These are phyloP conservation scores for Scheffersomyces ergatensis DNA, from an alignment of 805 yeast species.

Conservation along the genomic window DNA sequence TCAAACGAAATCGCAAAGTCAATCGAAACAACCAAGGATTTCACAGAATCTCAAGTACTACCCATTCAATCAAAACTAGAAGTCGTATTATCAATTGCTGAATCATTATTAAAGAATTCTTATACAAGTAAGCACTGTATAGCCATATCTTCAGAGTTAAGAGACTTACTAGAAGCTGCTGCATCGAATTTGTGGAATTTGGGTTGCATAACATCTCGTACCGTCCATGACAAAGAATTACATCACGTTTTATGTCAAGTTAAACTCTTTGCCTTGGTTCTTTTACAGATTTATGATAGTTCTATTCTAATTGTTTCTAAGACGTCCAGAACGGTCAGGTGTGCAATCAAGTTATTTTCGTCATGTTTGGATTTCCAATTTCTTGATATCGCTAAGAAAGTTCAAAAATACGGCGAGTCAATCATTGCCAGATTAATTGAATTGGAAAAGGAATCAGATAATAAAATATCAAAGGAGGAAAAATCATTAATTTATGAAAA, in stretches of 20 bases:
- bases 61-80: constrained; percentile 3
- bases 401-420: constrained; percentile 1
- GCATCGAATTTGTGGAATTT: constrained; percentile 3
- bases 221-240: not conserved
- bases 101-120: constrained; percentile 1
- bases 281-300: constrained; percentile 1
- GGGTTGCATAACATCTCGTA: not conserved
- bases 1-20: not conserved
- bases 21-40: not conserved
- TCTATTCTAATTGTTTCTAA: not conserved
- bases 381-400: constrained; percentile 1
- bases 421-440: not conserved
- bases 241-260: not conserved
- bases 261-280: constrained; percentile 1
- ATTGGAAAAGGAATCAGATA: constrained; percentile 1
- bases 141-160: not conserved
- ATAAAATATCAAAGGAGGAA: not conserved
- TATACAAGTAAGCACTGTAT: not conserved
- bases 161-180: constrained; percentile 1
- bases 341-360: not conserved
- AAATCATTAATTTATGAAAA: not conserved
- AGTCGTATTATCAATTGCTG: constrained; percentile 3
- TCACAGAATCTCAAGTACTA: not conserved
- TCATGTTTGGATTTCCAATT: not conserved
- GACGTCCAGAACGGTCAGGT: not conserved